These are phyloP conservation scores for Tulasnella sp. DNA, from an alignment of 768 basidiomycete species.

Conservation along the genomic window DNA sequence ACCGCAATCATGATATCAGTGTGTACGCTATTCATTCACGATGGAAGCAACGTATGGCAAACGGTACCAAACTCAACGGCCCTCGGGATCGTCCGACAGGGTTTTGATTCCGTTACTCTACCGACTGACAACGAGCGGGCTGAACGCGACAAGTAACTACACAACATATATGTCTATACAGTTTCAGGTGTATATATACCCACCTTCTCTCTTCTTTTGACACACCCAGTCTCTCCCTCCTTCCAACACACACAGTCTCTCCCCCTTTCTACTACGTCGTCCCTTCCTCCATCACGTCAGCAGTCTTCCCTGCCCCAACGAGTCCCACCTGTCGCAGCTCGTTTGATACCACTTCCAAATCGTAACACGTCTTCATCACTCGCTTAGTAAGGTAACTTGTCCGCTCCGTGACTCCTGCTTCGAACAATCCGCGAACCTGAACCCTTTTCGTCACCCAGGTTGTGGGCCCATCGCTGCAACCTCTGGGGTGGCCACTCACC, in stretches of 20 bases:
- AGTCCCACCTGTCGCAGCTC: background rate
- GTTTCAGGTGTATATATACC: too few relatives aligned
- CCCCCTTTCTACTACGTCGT: background rate
- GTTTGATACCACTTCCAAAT: background rate
- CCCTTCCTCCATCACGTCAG: background rate
- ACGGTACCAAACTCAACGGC: too few relatives aligned
- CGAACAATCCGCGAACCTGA: too few relatives aligned
- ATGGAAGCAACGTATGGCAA: too few relatives aligned
- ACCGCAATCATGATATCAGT: too few relatives aligned
- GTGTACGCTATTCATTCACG: too few relatives aligned
- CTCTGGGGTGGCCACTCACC: background rate
- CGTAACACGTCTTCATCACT: background rate
- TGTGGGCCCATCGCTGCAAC: background rate
- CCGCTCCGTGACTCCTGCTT: too few relatives aligned
- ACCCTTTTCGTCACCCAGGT: background rate
- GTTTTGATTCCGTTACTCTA: background rate
- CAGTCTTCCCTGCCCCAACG: background rate
- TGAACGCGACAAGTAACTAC: too few relatives aligned
- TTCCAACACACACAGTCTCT: background rate
- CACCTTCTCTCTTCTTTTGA: background rate
- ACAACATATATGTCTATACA: background rate
- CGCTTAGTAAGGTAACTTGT: too few relatives aligned
- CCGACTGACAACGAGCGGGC: background rate
- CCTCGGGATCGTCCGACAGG: background rate
- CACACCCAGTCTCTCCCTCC: background rate